Evolutionary conservation across 192 early-diverging fungal species (phyloP), one percentile per base, ranked within the genome.

Genomic region (Glomus cerebriforme): DNA sequence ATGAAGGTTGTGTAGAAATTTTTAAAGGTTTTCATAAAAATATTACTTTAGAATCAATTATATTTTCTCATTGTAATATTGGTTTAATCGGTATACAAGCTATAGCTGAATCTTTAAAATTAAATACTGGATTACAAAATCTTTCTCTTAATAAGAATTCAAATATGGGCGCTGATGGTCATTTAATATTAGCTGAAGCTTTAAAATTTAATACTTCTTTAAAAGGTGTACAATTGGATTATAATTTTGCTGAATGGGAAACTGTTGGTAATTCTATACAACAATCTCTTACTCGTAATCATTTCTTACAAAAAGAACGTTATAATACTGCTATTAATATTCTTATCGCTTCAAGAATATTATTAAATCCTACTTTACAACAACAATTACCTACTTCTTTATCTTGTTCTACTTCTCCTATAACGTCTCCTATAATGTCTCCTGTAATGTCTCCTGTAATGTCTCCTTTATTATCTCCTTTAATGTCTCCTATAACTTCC

Each of bases 231-330:
- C 82, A 85, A 64, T 75, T 87, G 24, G 84, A 87, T 45, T 87
- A 87, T 72, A 85, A 86, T 67, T 82, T 84, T n/a, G 85, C 78
- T 31, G 85, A 86, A 47, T 82, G 85, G 62, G 83, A 84, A 54
- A 45, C 66, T 0, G 62, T 86, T 13, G 81, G 84, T 34, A 80
- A 86, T 26, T 83, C 81, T 0, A 84, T 86, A 54, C 81, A 86
- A 43, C 70, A 80, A 54, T 86, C 83, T 45, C 67, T 86, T 6
- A 82, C 83, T 2, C 80, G 85, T 45, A 86, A 86, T 58, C 81
- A 84, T 78, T 77, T 86, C 31, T 82, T 80, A 79, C 85, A 86
- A 31, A 81, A 80, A 75, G 81, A 81, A 2, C 82, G 81, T 9
- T 84, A 86, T 65, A 68, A 69, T n/a, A 82, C 81, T 0, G 85